These are phyloP conservation scores for Termitomyces sp. DNA, from an alignment of 768 basidiomycete genomes.

Conservation along the genomic window DNA sequence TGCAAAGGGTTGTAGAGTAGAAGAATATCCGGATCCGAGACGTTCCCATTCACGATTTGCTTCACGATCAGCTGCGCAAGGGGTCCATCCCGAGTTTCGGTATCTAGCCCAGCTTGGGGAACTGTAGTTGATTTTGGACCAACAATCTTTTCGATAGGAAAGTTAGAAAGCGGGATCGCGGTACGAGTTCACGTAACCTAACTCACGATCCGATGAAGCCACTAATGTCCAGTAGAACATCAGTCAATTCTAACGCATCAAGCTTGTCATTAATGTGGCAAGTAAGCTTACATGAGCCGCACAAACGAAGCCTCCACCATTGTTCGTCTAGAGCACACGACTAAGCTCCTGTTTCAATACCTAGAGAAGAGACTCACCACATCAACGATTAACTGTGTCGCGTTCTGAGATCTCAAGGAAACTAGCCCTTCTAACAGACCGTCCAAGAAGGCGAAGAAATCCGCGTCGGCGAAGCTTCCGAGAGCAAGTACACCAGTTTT, in stretches of 20 bases:
- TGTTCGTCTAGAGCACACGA: slow-evolving; percentile 34
- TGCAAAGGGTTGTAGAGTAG: slow-evolving; percentile 47
- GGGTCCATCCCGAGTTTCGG: slow-evolving; percentile 42
- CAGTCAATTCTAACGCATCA: not conserved
- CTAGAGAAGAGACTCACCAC: slow-evolving; percentile 34
- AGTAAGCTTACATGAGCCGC: slow-evolving; percentile 48
- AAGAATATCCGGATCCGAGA: slow-evolving; percentile 37
- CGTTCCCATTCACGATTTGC: slow-evolving; percentile 33
- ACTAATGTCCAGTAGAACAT: slow-evolving; percentile 23
- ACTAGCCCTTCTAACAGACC: slow-evolving; percentile 44
- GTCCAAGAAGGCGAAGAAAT: slow-evolving; percentile 37
- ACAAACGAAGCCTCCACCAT: slow-evolving; percentile 56
- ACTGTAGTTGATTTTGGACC: slow-evolving; percentile 49
- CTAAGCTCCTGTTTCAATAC: not conserved
- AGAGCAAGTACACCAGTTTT: slow-evolving; percentile 55
- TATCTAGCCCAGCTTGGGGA: slow-evolving; percentile 54
- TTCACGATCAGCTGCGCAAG: slow-evolving; percentile 49
- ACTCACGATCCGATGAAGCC: slow-evolving; percentile 43
- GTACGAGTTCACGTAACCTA: not conserved
- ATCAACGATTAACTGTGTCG: slow-evolving; percentile 54
- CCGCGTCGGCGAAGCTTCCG: slow-evolving; percentile 51
- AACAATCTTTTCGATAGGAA: slow-evolving; percentile 32
- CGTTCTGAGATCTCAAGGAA: slow-evolving; percentile 43
- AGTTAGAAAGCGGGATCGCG: not conserved
- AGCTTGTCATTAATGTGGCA: not conserved